Evolutionary conservation across 371 early-diverging fungal species (phyloP).

Genomic region (Rhizopus sp.): DNA sequence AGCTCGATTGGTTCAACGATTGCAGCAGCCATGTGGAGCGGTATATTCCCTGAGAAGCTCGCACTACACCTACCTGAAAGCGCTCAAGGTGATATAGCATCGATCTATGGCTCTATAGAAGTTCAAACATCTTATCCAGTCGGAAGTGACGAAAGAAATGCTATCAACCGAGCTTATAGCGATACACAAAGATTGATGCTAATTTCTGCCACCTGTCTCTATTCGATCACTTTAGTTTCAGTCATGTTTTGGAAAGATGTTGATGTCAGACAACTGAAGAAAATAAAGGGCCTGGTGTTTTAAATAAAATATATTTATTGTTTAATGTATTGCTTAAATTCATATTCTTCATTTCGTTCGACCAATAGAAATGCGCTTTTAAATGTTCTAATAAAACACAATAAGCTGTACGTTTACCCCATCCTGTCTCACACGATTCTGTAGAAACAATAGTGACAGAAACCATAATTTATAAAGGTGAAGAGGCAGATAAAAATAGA

Average conservation of each 20-base stretch:
- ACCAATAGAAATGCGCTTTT: no score
- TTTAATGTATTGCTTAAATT: no score
- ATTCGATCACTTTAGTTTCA: constrained; percentile 10
- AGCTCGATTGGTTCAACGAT: constrained; percentile 19
- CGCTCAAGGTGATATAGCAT: constrained; percentile 2
- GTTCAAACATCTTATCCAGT: constrained; percentile 16
- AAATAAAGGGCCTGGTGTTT: constrained; percentile 11
- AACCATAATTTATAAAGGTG: no score
- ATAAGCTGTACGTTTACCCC: no score
- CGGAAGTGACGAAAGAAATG: constrained; percentile 17
- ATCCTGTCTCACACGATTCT: no score
- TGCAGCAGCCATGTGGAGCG: constrained; percentile 22
- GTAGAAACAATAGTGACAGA: no score
- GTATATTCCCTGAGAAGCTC: constrained; percentile 23
- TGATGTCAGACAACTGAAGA: constrained; percentile 17
- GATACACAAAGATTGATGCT: constrained; percentile 22
- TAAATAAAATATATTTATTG: not conserved
- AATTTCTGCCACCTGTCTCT: constrained; percentile 19
- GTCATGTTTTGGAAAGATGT: constrained; percentile 21
- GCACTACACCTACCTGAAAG: constrained; percentile 16
- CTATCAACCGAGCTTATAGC: constrained; percentile 19
- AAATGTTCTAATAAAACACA: no score
- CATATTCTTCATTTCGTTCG: no score
- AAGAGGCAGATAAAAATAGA: no score
- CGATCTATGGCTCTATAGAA: constrained; percentile 17